Base-by-base conservation (phyloP, 2,329 filamentous ascomycete species). In the Tolypocladium pustulatum region DNA sequence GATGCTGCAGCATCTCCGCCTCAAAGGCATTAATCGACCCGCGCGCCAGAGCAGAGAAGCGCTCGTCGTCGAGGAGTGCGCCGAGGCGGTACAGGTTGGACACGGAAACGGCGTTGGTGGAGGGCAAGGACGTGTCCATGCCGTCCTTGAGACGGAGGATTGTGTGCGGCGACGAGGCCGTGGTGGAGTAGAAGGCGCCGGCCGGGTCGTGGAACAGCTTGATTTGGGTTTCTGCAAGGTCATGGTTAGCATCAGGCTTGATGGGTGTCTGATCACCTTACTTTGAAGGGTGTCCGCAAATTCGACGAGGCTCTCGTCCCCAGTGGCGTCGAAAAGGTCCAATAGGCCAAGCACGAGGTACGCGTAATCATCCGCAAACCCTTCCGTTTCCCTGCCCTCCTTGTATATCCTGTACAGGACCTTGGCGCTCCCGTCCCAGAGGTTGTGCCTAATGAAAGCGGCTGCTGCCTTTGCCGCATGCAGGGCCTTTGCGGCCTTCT, bases 351-450 rank as follows among this genome's bases (percentile, higher is more conserved):
- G 84, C 55, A 91, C 89, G 46, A 97, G 72, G 71, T 93, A 96
- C 3, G 93, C 91, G 69, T 97, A 97, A 74, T 99, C 94, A 66
- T 97, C 94, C 1, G 93, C 90, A 72, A 97, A 96, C 0, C 84
- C 92, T 43, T 80, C 78, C 22, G 84, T 78, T 34, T 87, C 85
- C 10, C 84, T 76, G 63, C 83, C 80, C 61, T 86, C 83, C 36
- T 85, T 84, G 73, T 88, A 95, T 49, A 93, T 84, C 55, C 92
- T 83, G 68, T 87, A 89, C 20, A 97, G 75, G 4, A 82, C 81
- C 54, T 82, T 81, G 0, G 78, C 79, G 0, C 76, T 65, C 10
- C 78, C 69, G 62, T 93, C 84, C 78, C 90, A 97, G 1, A 97
- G 79, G 30, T 88, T 82, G 13, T 80, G 74, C 66, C 81, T 84